Conservation (phyloP, 2,329 filamentous ascomycete genomes). For the Teratosphaeria nubilosa region DNA sequence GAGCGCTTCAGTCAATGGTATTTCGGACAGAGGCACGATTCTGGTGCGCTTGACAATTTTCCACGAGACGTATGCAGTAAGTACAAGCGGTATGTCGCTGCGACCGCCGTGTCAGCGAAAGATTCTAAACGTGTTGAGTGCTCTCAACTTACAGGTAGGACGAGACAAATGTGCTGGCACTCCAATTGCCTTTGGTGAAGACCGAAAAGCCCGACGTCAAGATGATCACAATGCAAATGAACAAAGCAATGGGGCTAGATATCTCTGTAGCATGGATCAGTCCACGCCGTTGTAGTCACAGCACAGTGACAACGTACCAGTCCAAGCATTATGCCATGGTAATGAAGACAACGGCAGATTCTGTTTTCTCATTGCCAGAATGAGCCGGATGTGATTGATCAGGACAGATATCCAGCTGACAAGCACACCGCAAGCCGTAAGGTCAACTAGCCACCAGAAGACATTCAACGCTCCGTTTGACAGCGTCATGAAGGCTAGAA, state of each 20-base stretch:
- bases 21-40: slow-evolving; percentile 14
- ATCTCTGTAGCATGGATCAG: slow-evolving; percentile 15
- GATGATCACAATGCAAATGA: slow-evolving; percentile 19
- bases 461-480: slow-evolving; percentile 46
- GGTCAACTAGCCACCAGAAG: slow-evolving; percentile 54
- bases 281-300: not conserved
- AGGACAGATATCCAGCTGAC: slow-evolving; percentile 44
- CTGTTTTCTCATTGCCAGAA: slow-evolving; percentile 18
- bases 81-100: slow-evolving; percentile 19
- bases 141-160: not conserved
- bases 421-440: slow-evolving; percentile 53
- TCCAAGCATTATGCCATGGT: slow-evolving; percentile 28
- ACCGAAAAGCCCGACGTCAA: slow-evolving; percentile 20
- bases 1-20: slow-evolving; percentile 15
- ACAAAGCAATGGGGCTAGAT: slow-evolving; percentile 24
- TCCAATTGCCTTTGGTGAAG: slow-evolving; percentile 15
- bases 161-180: not conserved
- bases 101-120: slow-evolving; percentile 12
- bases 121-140: not conserved
- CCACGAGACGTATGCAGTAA: slow-evolving; percentile 15
- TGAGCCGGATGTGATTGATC: slow-evolving; percentile 16
- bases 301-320: not conserved
- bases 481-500: slow-evolving; percentile 19
- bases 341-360: slow-evolving; percentile 12
- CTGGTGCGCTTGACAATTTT: slow-evolving; percentile 17